phyloP scores from a whole-genome alignment of 257 asterid species.

The Solanum chaucha region DNA sequence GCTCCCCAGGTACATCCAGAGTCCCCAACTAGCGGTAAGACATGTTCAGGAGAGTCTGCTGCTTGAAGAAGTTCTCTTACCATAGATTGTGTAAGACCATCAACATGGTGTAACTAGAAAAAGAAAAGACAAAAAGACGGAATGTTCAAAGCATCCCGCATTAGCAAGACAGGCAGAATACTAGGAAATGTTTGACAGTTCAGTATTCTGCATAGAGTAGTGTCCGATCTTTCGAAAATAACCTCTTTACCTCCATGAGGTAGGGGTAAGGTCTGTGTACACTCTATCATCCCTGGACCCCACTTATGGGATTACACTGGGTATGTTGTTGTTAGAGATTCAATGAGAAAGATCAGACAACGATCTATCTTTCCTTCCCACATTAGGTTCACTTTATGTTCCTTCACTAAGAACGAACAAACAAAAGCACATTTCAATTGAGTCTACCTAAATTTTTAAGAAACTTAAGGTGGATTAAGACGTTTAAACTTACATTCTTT shows the following conservation, averaged over 20 bases:
- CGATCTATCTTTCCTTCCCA: not conserved
- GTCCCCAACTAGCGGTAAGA: slow-evolving; percentile 48
- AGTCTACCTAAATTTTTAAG: not conserved
- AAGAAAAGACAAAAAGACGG: not conserved
- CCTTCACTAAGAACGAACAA: not conserved
- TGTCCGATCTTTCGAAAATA: not conserved
- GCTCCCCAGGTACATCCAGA: slow-evolving; percentile 75
- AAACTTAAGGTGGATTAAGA: not conserved
- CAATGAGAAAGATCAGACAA: not conserved
- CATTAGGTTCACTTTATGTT: not conserved
- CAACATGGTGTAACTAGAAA: slow-evolving; percentile 70
- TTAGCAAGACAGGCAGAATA: not conserved
- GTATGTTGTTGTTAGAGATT: not conserved
- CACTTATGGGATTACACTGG: not conserved
- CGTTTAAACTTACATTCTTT: slow-evolving; percentile 50
- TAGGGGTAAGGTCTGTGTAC: not conserved
- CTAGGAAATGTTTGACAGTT: not conserved
- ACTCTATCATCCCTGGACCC: not conserved
- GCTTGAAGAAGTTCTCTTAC: slow-evolving; percentile 46
- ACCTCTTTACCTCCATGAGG: not conserved
- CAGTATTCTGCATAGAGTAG: not conserved
- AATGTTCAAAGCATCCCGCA: not conserved
- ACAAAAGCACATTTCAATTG: not conserved
- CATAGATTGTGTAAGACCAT: slow-evolving; percentile 63
- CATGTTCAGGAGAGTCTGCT: slow-evolving; percentile 25